Base-by-base conservation (phyloP, 129 eudicot species). In the Helianthus tuberosus region DNA sequence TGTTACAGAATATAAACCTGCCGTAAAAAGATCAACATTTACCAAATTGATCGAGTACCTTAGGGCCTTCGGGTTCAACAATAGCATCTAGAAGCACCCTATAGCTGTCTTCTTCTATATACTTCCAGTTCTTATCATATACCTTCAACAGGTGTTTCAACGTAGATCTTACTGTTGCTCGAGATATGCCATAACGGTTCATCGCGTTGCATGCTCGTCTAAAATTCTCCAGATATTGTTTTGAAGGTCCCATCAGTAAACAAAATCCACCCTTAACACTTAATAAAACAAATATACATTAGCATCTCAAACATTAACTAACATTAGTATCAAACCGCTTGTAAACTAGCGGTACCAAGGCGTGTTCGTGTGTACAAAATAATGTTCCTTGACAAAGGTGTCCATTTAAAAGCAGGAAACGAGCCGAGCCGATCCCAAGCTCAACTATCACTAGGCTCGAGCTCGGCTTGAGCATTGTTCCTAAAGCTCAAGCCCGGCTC, bases 171-270 rank as follows among this genome's bases (percentile, higher is more conserved):
- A 85, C 90, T 3, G 60, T 59, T 72, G 38, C 54, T 68, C 32
- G 68, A 23, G 81, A 32, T 75, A 80, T 68, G 66, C 85, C 90
- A 13, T 73, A 70, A 47, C 3, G 46, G 62, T 80, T 80, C 90
- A 88, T 80, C 52, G 90, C 90, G 66, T 84, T 74, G 66, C 71
- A 84, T 48, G 92, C 92, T 79, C 79, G 84, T 3, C 41, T 39
- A 44, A 10, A 13, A 50, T 65, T 84, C 25, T 8, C 27, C 11
- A 7, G 25, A 36, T 41, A 51, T 14, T 27, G 32, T 75, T 25
- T 55, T 4, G 29, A 20, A 75, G 65, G 72, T 64, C 66, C 72
- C 79, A 75, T 75, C 47, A 29, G 52, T 59, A 59, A 60, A 32
- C 36, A 32, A 32, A 32, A 32, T 59, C 23, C 29, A 72, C 50